Base-by-base conservation (phyloP, 371 early-diverging fungal genomes). In the Saksenaea vasiformis region DNA sequence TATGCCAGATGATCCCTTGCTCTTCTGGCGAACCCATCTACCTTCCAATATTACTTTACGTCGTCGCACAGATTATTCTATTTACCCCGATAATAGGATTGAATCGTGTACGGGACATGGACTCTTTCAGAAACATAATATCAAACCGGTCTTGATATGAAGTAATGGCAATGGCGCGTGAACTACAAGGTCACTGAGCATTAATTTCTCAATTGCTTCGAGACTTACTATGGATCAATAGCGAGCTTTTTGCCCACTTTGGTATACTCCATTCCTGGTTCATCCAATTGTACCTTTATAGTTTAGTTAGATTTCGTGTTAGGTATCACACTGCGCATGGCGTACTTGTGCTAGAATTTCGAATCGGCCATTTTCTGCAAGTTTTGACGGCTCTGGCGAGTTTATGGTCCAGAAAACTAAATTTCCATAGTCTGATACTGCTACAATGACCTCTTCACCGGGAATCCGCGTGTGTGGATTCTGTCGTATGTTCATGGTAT, bases 1-100 rank as follows among this genome's bases (percentile, higher is more conserved):
- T 75, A 38, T 80, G 80, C 78, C 78, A 80, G 54, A 80, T 77
- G 8, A 80, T 75, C 11, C 80, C 80, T 65, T 71, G 64, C 53
- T 78, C 79, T 34, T 43, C 61, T 34, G 71, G 60, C 27, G 69
- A 70, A 17, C 67, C 73, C 58, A 71, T 71, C 78, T 78, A 28
- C 43, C 8, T 3, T 56, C 10, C 35, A n/a, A 19, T 37, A 37
- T 11, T 27, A n/a, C n/a, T 31, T 36, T 28, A 43, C 7, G 24
- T 3, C 62, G 14, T 56, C 13, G 34, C 14, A 13, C 13, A 14
- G 14, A n/a, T 36, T 2, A 10, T 1, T 24, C 15, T 47, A n/a
- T 68, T 62, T 73, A 77, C 80, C 36, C 72, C 73, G 26, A 61
- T 54, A 27, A 77, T 65, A 35, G 80, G 80, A 56, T 70, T 64